Evolutionary conservation across 805 yeast species (phyloP).

Genomic region (Saccharomycopsis sp.): DNA sequence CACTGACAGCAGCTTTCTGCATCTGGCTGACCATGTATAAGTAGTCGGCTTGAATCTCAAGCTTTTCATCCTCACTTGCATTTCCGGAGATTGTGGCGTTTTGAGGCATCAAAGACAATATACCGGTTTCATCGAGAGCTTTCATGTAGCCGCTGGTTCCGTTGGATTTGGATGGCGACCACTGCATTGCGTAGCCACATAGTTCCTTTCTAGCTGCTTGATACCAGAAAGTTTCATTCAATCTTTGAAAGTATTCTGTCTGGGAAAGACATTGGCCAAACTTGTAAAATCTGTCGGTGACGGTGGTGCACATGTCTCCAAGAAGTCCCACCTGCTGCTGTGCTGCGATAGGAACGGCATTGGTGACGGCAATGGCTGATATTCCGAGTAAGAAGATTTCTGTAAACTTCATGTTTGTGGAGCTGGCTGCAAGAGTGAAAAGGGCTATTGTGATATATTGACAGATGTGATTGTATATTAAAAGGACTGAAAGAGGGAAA

Average conservation of each 20-base stretch:
- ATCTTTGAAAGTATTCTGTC: constrained; percentile 9
- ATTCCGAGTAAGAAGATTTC: not conserved
- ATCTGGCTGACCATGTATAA: not conserved
- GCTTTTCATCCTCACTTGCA: not conserved
- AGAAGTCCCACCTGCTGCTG: constrained; percentile 2
- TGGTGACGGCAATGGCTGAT: not conserved
- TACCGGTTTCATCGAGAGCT: not conserved
- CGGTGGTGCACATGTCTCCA: constrained; percentile 13
- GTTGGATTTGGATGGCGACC: not conserved
- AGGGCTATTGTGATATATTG: too few relatives aligned
- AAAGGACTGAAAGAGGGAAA: too few relatives aligned
- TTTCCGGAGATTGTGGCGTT: not conserved
- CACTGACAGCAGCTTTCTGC: not conserved
- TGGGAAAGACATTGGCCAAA: constrained; percentile 18
- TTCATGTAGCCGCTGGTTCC: not conserved
- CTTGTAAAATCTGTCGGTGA: constrained; percentile 14
- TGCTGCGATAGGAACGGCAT: not conserved
- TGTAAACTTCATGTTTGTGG: not conserved
- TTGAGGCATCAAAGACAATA: not conserved
- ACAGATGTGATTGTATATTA: too few relatives aligned
- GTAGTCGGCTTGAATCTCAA: not conserved
- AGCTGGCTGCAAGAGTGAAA: not conserved
- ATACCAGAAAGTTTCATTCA: constrained; percentile 20
- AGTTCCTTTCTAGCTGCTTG: constrained; percentile 19
- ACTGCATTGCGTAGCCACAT: constrained; percentile 18